Percentiles rank a stretch among this genome's conserved stretches.
Conservation (phyloP, 129 eudicot species). For the Centrapalus pauciflorus region DNA sequence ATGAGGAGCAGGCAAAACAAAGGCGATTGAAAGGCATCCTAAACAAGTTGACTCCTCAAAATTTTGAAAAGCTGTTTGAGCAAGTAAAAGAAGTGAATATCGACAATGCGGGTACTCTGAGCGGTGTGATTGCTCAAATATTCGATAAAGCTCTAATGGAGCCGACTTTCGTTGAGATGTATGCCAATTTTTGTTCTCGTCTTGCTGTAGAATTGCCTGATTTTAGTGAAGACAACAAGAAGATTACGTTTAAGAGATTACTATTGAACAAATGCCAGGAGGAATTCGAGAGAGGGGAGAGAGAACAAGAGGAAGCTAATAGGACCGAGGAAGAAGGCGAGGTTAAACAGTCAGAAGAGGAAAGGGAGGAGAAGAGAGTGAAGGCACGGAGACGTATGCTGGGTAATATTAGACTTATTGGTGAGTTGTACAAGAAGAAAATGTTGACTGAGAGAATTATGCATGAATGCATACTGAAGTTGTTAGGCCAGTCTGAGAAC, state of each 20-base stretch:
- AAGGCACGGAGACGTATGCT: conserved; percentile 76
- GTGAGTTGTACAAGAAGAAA: conserved; percentile 82
- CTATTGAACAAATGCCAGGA: conserved; percentile 85
- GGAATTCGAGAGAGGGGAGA: conserved; percentile 90
- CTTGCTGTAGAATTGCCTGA: conserved; percentile 82
- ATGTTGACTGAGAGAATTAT: conserved; percentile 95
- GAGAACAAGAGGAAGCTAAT: conserved; percentile 85
- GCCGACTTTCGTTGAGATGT: conserved; percentile 95
- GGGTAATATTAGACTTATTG: conserved; percentile 90
- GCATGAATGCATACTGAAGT: conserved; percentile 78
- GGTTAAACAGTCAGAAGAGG: conserved; percentile 51
- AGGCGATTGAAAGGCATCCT: conserved; percentile 69
- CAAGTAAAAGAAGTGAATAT: conserved; percentile 85
- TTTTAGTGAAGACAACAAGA: conserved; percentile 61
- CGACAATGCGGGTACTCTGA: conserved; percentile 58
- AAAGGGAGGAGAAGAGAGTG: conserved; percentile 77
- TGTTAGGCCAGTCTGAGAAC: conserved; percentile 57
- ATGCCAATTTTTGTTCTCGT: conserved; percentile 72
- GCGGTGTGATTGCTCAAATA: conserved; percentile 70
- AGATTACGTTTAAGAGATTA: conserved; percentile 74
- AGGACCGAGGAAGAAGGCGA: conserved; percentile 77
- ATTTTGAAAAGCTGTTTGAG: conserved; percentile 88
- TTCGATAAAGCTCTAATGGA: conserved; percentile 91
- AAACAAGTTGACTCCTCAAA: conserved; percentile 89
- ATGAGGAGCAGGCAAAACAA: conserved; percentile 83